Evolutionary conservation across 2,329 filamentous ascomycete genomes (phyloP).

Genomic region (Lachnellula willkommii): DNA sequence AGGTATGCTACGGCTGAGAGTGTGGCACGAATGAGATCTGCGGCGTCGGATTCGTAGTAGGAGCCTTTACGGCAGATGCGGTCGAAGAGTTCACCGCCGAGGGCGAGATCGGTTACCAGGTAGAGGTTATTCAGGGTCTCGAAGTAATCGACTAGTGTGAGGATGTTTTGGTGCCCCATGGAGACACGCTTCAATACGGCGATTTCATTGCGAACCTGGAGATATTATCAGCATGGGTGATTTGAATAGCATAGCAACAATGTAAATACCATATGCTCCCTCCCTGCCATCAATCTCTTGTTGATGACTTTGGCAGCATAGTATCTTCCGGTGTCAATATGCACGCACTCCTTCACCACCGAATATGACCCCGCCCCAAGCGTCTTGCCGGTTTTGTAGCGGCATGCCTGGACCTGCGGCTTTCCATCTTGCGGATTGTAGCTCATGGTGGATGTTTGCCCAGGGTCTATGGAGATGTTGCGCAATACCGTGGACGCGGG

Average conservation of each 20-base stretch:
- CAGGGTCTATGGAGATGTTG: neutral
- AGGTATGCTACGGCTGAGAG: constrained; percentile 97
- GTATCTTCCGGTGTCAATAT: constrained; percentile 95
- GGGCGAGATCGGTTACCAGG: constrained; percentile 91
- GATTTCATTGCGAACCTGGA: constrained; percentile 91
- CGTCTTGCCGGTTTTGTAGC: constrained; percentile 98
- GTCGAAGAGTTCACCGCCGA: constrained; percentile 95
- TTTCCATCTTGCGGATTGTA: constrained; percentile 23
- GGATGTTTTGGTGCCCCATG: constrained; percentile 97
- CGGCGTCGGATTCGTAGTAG: constrained; percentile 96
- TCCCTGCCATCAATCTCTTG: constrained; percentile 93
- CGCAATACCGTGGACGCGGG: neutral
- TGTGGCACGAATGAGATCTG: constrained; percentile 88
- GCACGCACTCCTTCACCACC: constrained; percentile 97
- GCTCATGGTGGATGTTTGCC: constrained; percentile 18
- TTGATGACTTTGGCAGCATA: constrained; percentile 99
- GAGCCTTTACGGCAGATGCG: constrained; percentile 97
- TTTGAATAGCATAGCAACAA: constrained; percentile 1
- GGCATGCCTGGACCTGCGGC: constrained; percentile 72
- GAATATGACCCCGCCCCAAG: constrained; percentile 95
- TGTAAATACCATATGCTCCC: constrained; percentile 85
- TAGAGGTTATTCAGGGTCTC: constrained; percentile 99
- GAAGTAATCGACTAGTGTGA: constrained; percentile 97
- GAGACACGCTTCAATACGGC: constrained; percentile 96
- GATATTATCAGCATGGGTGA: constrained; percentile 4